Base-by-base conservation (phyloP, 306 rosid genomes). In the Dalbergia cochinchinensis region DNA sequence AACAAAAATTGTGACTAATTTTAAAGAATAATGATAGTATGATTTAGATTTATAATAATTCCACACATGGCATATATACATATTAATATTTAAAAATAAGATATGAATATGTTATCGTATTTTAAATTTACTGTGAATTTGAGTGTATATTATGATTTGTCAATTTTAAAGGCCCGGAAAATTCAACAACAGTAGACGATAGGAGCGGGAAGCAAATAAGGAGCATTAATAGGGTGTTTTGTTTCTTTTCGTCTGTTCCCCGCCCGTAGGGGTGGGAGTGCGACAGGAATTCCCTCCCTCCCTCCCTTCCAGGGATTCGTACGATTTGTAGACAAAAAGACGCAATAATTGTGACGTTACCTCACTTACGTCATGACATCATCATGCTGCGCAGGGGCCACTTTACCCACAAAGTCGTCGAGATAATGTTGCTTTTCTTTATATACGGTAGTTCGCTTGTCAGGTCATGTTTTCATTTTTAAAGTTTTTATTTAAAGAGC, bases 271-370 rank as follows among this genome's bases (percentile, higher is more conserved):
- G 5, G 48, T 63, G 80, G 62, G 71, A 2, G 65, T 59, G 66
- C 18, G 57, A 15, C 7, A 13, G 57, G 57, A 2, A 14, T 16
- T 20, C 6, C 41, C 41, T 41, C 57, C 4, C 41, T 41, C 44
- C 2, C 5, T 9, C 0, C n/a, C n/a, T n/a, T n/a, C n/a, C n/a
- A n/a, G n/a, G 50, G 67, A 20, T 42, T 60, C n/a, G 44, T 45
- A 59, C 20, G 41, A 39, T 8, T 42, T 26, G 34, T 8, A 0
- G 41, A 37, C 41, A 42, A 6, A 26, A 31, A 19, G 14, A 77
- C 81, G 74, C 26, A 37, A 51, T 39, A 20, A 77, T 5, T 3
- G 67, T 62, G 45, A 34, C 45, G 45, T 34, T 62, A 62, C 68
- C 11, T 62, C 68, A 62, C 10, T 3, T 5, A 61, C 35, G 4